Conservation (phyloP, 73 alveolate species). For the Paramecium bursaria region DNA sequence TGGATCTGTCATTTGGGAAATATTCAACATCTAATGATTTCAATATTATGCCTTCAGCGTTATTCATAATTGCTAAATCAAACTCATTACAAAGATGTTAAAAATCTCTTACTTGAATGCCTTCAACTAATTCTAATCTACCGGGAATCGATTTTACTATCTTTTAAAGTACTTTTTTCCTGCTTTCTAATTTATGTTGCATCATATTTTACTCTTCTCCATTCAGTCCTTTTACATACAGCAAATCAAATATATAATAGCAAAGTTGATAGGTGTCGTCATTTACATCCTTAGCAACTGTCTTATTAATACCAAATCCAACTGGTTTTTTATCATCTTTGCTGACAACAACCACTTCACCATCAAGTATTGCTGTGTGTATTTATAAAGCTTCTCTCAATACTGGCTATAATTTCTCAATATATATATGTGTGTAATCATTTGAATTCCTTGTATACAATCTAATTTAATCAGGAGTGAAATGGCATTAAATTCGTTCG, state of each 20-base stretch:
- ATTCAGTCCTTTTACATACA: slow-evolving; percentile 83
- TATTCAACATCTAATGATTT: slow-evolving; percentile 85
- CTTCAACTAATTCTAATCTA: slow-evolving; percentile 86
- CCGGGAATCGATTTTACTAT: slow-evolving; percentile 82
- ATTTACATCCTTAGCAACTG: slow-evolving; percentile 91
- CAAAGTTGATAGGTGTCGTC: slow-evolving; percentile 88
- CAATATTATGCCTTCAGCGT: slow-evolving; percentile 95
- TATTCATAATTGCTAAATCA: slow-evolving; percentile 84
- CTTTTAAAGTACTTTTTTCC: slow-evolving; percentile 84
- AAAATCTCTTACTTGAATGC: slow-evolving; percentile 76
- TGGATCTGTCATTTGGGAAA: slow-evolving; percentile 93
- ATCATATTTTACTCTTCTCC: slow-evolving; percentile 86
- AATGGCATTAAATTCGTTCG: slow-evolving; percentile 95
- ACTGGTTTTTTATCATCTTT: slow-evolving; percentile 78
- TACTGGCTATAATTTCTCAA: slow-evolving; percentile 83
- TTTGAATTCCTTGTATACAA: slow-evolving; percentile 92
- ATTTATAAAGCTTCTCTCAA: slow-evolving; percentile 83
- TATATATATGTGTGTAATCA: slow-evolving; percentile 91
- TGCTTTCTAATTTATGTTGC: slow-evolving; percentile 83
- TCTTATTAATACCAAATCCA: slow-evolving; percentile 94
- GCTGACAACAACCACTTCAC: slow-evolving; percentile 96
- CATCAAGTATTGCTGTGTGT: slow-evolving; percentile 92
- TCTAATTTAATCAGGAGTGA: slow-evolving; percentile 73
- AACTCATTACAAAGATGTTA: slow-evolving; percentile 88
- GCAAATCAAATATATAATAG: slow-evolving; percentile 92